phyloP scores from a whole-genome alignment of 192 early-diverging fungal genomes.

The Anaeromyces robustus region DNA sequence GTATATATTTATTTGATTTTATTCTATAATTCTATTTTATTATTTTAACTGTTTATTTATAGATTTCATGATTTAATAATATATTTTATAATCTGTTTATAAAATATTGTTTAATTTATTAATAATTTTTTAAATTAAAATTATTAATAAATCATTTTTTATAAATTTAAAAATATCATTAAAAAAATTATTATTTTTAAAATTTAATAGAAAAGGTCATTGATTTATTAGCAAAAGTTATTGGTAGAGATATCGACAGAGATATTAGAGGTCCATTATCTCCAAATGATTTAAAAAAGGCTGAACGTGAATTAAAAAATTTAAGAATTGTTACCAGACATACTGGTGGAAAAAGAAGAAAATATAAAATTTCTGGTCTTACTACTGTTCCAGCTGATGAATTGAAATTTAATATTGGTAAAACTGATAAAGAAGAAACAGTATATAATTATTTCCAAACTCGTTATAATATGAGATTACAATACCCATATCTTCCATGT shows the following conservation, averaged over 20 bases:
- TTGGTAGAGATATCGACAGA: background rate
- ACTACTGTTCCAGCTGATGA: background rate
- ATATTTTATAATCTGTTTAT: too few relatives aligned
- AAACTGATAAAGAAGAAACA: background rate
- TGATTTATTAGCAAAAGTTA: background rate
- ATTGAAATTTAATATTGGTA: background rate
- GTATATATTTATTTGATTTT: background rate
- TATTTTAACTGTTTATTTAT: too few relatives aligned
- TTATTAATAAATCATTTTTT: too few relatives aligned
- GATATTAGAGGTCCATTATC: background rate
- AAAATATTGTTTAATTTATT: too few relatives aligned
- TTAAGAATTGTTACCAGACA: background rate
- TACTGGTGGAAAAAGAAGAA: background rate
- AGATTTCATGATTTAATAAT: too few relatives aligned
- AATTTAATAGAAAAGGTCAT: too few relatives aligned
- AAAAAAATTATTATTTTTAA: too few relatives aligned
- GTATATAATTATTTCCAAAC: conserved; percentile 15
- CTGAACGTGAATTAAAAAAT: background rate
- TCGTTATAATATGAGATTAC: conserved; percentile 2
- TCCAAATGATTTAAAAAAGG: background rate
- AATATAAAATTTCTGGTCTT: background rate
- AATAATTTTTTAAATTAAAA: too few relatives aligned
- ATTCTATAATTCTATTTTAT: too few relatives aligned
- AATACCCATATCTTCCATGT: conserved; percentile 10
- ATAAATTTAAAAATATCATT: too few relatives aligned